phyloP scores from a whole-genome alignment of 495 filamentous ascomycete species.

The Mycothermus thermophilus region DNA sequence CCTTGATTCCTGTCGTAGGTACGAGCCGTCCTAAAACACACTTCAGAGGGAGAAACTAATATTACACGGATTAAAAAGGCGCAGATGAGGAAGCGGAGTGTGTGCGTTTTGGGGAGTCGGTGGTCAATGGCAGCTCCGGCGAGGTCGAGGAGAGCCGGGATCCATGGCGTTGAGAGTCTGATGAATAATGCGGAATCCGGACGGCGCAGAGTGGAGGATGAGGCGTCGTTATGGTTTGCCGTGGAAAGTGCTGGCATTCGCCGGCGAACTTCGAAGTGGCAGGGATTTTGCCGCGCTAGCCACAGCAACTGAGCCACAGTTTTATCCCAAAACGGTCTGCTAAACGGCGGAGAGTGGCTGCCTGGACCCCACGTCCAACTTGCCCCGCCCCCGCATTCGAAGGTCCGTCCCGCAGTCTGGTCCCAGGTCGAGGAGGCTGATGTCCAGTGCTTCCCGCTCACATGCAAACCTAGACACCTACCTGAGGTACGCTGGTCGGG shows the following conservation, averaged over 20 bases:
- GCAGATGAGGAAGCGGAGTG: not conserved
- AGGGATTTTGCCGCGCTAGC: not conserved
- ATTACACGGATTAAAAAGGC: constrained; percentile 8
- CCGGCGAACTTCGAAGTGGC: not conserved
- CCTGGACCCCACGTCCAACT: too few relatives aligned
- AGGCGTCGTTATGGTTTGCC: constrained; percentile 5
- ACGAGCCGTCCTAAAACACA: not conserved
- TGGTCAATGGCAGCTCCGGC: constrained; percentile 7
- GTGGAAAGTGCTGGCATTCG: constrained; percentile 10
- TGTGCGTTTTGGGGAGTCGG: constrained; percentile 2
- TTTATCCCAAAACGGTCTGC: too few relatives aligned
- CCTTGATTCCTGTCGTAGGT: too few relatives aligned
- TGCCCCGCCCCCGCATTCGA: too few relatives aligned
- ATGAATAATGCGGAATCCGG: constrained; percentile 18
- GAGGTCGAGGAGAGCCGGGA: constrained; percentile 8
- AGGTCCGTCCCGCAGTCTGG: too few relatives aligned
- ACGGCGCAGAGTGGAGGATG: not conserved
- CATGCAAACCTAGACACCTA: too few relatives aligned
- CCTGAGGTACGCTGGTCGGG: too few relatives aligned
- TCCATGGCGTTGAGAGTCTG: too few relatives aligned
- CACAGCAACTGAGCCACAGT: too few relatives aligned
- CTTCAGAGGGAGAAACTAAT: not conserved
- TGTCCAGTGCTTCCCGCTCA: too few relatives aligned
- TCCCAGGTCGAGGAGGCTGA: too few relatives aligned
- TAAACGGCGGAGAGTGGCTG: too few relatives aligned